Conservation (phyloP, 78 protist species). For the Acrasis kona region DNA sequence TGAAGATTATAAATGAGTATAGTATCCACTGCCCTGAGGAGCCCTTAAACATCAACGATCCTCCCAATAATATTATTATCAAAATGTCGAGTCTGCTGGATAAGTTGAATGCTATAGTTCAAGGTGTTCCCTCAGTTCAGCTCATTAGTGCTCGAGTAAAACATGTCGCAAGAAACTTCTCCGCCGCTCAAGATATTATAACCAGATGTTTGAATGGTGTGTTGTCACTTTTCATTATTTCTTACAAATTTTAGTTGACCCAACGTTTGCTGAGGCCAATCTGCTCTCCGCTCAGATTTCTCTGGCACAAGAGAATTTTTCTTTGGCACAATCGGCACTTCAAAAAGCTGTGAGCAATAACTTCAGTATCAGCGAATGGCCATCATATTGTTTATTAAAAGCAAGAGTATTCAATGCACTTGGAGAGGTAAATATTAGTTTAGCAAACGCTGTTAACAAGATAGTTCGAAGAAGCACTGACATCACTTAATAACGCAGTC, state of each 20-base stretch:
- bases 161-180: conserved; percentile 8
- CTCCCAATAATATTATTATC: background rate
- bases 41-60: conserved; percentile 15
- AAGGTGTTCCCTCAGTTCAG: conserved; percentile 28
- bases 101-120: background rate
- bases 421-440: too few species aligned
- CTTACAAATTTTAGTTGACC: conserved; percentile 12
- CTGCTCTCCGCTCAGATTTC: conserved; percentile 41
- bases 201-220: background rate
- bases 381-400: conserved; percentile 32
- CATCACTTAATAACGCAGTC: conserved; percentile 14
- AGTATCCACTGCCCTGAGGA: conserved; percentile 10
- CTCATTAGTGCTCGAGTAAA: conserved; percentile 18
- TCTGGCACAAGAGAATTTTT: background rate
- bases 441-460: too few species aligned
- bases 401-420: background rate
- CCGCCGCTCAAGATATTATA: conserved; percentile 7
- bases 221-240: background rate
- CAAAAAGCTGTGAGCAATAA: conserved; percentile 29
- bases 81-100: conserved; percentile 9
- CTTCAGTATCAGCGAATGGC: conserved; percentile 32
- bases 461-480: conserved; percentile 9
- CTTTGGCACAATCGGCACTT: conserved; percentile 21
- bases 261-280: conserved; percentile 14
- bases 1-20: conserved; percentile 27